Evolutionary conservation across 2,329 filamentous ascomycete genomes (phyloP), one percentile per base, ranked within the genome.

Genomic region (Sporothrix luriei): DNA sequence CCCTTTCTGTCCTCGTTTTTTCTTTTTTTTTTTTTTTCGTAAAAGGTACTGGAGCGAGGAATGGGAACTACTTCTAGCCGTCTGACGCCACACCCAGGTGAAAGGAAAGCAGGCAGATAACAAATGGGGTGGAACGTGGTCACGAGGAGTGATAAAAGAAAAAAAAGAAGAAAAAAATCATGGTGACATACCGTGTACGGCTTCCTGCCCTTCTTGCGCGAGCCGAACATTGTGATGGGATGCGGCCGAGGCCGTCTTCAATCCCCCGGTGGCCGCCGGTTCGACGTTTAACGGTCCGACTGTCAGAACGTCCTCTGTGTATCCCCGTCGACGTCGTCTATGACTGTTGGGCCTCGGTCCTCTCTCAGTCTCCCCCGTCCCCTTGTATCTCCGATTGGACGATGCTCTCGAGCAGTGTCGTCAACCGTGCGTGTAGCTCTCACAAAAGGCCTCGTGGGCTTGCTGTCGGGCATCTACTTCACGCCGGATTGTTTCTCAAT

Each of bases 121-220:
- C 14, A 16, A 13, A 16, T 16, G 40, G 11, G 40, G 14, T 38
- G 33, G 7, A 55, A 46, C 38, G 21, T 43, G 57, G 10, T 46
- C n/a, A 38, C 33, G 33, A 52, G 33, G 38, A 38, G 6, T 29
- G 72, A 71, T 72, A 68, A 74, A 74, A 38, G 16, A 61, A 73
- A 75, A 74, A n/a, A n/a, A n/a, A n/a, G n/a, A n/a, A n/a, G n/a
- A 74, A 74, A 38, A 10, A 61, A 73, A 75, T 74, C 70, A 69
- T 68, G 68, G 68, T 70, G 73, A 81, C 83, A 79, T 82, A 86
- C 84, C 81, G 80, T 80, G 75, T 79, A 79, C 70, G 80, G 80
- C 78, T 81, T 80, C 78, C 80, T 79, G 49, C 82, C 80, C 76
- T 82, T 82, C 78, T 80, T 84, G 78, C 82, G 81, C 73, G 83